Evolutionary conservation across 108 stramenopile genomes (phyloP), one percentile per base, ranked within the genome.

Genomic region (Pseudonitzschia multiseries): DNA sequence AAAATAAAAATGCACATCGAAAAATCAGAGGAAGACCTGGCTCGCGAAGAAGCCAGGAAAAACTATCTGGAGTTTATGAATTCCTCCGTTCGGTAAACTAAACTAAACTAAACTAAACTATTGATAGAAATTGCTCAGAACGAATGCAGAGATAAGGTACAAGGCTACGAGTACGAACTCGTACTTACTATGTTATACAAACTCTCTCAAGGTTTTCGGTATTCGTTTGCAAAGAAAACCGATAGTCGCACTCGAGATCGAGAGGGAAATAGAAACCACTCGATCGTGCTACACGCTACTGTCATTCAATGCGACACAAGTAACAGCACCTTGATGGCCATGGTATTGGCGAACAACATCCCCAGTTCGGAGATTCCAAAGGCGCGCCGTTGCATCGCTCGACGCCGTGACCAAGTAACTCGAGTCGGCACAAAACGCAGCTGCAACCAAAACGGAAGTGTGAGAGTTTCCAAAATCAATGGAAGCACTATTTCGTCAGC

Each of bases 281-380:
- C 8, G 17, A 48, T 18, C 12, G 8, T 48, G 18, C 12, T 48
- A 48, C 46, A 48, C 84, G 80, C 86, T 92, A 41, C 83, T 87
- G 79, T 99, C 99, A 76, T 99, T 98, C 59, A 99, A 80, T 13
- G 99, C 99, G 13, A 98, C 98, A 67, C 97, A 98, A 5, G 96
- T 98, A 0, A 99, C 96, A 2, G 98, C 93, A 57, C 82, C 85
- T 73, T 93, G 84, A 81, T 98, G 96, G 32, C 96, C 97, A 33
- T 87, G 86, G 81, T 98, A 99, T 71, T 89, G 86, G 15, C 92
- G 75, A 27, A 98, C 93, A 27, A 96, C 93, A 15, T 89, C 89
- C 21, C 97, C 98, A 22, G 81, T 91, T 36, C 91, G 77, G 41
- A 99, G 77, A 85, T 98, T 97, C 97, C 97, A 99, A 33, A 99